Conservation (phyloP, 768 basidiomycete genomes). For the Arthromyces matolae region DNA sequence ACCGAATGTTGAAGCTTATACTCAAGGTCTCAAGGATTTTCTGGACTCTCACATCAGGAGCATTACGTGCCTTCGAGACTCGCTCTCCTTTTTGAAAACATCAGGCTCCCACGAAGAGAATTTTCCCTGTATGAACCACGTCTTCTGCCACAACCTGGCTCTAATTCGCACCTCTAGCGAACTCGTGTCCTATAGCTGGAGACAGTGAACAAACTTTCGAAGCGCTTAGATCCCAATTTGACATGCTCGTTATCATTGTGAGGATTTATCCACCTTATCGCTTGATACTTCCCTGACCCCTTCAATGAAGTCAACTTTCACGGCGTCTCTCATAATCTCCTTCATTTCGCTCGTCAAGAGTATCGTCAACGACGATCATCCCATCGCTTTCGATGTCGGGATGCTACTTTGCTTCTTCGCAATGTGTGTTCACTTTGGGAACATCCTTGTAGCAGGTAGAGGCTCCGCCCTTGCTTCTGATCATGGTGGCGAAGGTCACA, state of each 20-base stretch:
- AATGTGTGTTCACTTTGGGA: slow-evolving; percentile 27
- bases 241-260: slow-evolving; percentile 27
- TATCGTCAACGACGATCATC: slow-evolving; percentile 18
- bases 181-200: neutral
- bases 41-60: slow-evolving; percentile 24
- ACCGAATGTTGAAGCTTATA: slow-evolving; percentile 17
- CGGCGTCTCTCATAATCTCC: slow-evolving; percentile 25
- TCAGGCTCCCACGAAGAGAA: neutral
- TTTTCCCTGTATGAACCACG: neutral
- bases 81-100: slow-evolving; percentile 13
- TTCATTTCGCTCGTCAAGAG: slow-evolving; percentile 24
- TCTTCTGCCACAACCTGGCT: neutral
- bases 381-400: slow-evolving; percentile 24
- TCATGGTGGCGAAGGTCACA: slow-evolving; percentile 12
- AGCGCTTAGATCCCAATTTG: slow-evolving; percentile 23
- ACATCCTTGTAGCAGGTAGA: slow-evolving; percentile 28
- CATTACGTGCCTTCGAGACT: slow-evolving; percentile 22
- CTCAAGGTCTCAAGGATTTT: slow-evolving; percentile 24
- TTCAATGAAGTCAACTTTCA: slow-evolving; percentile 27
- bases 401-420: slow-evolving; percentile 30
- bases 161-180: neutral
- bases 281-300: neutral
- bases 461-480: slow-evolving; percentile 24
- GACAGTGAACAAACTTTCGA: slow-evolving; percentile 13
- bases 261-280: neutral